phyloP scores from a whole-genome alignment of 1,284 basidiomycete species.

The Volvariella volvacea region DNA sequence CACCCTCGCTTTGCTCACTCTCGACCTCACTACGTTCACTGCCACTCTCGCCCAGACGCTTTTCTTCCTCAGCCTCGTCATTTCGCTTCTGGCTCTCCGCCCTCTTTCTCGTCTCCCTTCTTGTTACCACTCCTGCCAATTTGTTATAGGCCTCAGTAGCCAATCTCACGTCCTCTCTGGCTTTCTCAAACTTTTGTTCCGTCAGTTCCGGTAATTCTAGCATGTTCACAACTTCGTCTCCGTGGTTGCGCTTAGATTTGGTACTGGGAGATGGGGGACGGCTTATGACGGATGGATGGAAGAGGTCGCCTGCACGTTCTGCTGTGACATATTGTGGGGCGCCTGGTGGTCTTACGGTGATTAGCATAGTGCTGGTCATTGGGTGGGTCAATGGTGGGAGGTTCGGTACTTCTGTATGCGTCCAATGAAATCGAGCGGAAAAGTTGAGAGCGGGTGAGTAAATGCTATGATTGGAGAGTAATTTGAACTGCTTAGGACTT shows the following conservation, averaged over 20 bases:
- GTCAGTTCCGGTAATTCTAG: constrained; percentile 29
- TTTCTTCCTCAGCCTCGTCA: too few species aligned
- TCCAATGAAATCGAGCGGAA: constrained; percentile 1
- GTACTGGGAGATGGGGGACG: not conserved
- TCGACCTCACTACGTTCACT: too few species aligned
- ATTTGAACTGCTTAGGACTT: constrained; percentile 12
- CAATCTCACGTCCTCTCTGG: constrained; percentile 19
- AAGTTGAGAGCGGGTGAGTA: not conserved
- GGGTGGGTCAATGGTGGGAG: constrained; percentile 40
- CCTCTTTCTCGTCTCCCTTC: not conserved
- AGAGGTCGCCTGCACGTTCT: constrained; percentile 33
- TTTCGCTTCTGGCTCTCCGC: too few species aligned
- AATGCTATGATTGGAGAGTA: not conserved
- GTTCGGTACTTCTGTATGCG: constrained; percentile 33
- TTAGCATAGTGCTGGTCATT: constrained; percentile 31
- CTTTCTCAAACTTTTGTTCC: constrained; percentile 27
- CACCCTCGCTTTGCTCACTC: too few species aligned
- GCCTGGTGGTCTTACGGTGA: constrained; percentile 41
- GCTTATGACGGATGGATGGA: constrained; percentile 36
- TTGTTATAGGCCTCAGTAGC: not conserved
- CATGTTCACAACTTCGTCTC: constrained; percentile 12
- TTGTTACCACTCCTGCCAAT: too few species aligned
- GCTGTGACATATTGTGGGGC: constrained; percentile 29
- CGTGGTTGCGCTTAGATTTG: too few species aligned
- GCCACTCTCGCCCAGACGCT: too few species aligned